Evolutionary conservation across 2,329 filamentous ascomycete genomes (phyloP).

Genomic region (Cordyceps tenuipes): DNA sequence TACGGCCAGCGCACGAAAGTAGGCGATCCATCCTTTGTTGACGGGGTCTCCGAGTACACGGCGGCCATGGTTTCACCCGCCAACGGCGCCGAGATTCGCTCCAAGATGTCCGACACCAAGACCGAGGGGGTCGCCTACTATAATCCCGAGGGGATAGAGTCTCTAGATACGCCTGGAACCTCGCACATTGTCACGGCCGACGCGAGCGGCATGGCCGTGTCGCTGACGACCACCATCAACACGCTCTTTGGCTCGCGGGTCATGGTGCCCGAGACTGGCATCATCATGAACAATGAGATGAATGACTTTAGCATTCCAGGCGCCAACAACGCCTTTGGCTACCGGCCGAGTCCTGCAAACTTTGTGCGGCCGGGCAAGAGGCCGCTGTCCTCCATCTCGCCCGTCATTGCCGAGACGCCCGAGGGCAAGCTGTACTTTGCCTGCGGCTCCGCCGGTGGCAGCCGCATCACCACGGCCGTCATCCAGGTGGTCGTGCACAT

Average conservation of each 20-base stretch:
- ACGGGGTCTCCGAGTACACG: conserved; percentile 51
- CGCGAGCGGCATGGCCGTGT: conserved; percentile 60
- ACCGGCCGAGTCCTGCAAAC: conserved; percentile 64
- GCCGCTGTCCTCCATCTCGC: conserved; percentile 68
- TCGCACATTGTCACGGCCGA: conserved; percentile 62
- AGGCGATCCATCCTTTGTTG: conserved; percentile 67
- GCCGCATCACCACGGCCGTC: conserved; percentile 73
- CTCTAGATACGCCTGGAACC: conserved; percentile 56
- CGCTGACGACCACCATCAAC: conserved; percentile 75
- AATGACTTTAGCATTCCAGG: conserved; percentile 73
- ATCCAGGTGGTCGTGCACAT: conserved; percentile 71
- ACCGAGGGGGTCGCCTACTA: conserved; percentile 35
- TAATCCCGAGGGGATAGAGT: conserved; percentile 37
- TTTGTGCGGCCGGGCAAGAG: conserved; percentile 70
- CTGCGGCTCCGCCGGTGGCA: conserved; percentile 73
- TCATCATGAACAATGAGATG: conserved; percentile 60
- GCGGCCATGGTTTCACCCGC: conserved; percentile 55
- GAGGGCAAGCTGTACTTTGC: conserved; percentile 63
- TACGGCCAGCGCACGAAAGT: conserved; percentile 67
- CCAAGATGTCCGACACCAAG: conserved; percentile 33
- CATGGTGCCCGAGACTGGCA: conserved; percentile 72
- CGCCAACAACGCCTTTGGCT: conserved; percentile 66
- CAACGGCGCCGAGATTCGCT: conserved; percentile 43
- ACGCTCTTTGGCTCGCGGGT: conserved; percentile 68
- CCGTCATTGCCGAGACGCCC: conserved; percentile 64